A percentile compares a stretch with the other conserved stretches of the same genome.
These are phyloP conservation scores for Ascochyta koolunga DNA, from an alignment of 2,329 filamentous ascomycete genomes.

Conservation along the genomic window DNA sequence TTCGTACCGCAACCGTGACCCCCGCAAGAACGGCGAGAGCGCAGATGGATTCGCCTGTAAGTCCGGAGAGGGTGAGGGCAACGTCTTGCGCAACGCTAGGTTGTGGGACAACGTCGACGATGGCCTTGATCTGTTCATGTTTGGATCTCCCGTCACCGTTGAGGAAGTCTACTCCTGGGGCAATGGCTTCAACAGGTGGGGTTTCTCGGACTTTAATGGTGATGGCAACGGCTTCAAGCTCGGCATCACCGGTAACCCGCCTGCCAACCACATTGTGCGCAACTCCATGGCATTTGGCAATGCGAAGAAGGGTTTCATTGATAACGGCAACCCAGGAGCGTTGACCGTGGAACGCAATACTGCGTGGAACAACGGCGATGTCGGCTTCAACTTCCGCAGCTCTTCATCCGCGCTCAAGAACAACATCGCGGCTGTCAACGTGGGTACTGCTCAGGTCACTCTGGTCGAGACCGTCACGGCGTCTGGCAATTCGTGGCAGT, in stretches of 20 bases:
- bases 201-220: constrained; percentile 52
- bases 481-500: constrained; percentile 54
- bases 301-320: constrained; percentile 54
- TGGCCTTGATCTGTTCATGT: constrained; percentile 54
- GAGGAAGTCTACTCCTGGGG: constrained; percentile 55
- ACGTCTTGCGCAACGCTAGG: constrained; percentile 53
- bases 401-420: constrained; percentile 45
- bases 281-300: constrained; percentile 57
- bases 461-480: constrained; percentile 19
- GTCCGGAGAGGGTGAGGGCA: constrained; percentile 55
- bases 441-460: constrained; percentile 20
- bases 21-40: constrained; percentile 59
- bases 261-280: constrained; percentile 53
- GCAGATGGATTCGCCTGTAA: constrained; percentile 59
- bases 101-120: constrained; percentile 61
- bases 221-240: constrained; percentile 59
- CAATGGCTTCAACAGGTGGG: constrained; percentile 56
- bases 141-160: constrained; percentile 52
- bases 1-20: constrained; percentile 38
- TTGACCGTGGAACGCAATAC: constrained; percentile 53
- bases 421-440: constrained; percentile 51
- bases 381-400: constrained; percentile 49
- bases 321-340: constrained; percentile 53
- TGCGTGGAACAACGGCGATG: constrained; percentile 54
- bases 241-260: constrained; percentile 44